Base-by-base conservation (phyloP, 2,329 filamentous ascomycete species). In the Didymella glomerata region DNA sequence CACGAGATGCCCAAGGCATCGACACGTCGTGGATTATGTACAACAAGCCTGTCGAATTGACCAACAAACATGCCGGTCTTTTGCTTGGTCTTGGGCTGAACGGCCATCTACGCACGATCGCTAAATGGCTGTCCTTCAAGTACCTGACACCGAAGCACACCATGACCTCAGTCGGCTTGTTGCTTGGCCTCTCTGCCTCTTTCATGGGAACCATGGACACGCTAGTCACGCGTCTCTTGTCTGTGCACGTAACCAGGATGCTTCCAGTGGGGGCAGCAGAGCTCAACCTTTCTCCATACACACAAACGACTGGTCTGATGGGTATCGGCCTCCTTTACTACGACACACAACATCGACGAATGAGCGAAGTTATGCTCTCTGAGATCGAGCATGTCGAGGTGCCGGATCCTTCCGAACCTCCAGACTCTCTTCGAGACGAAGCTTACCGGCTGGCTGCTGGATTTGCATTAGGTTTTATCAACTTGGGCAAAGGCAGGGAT, bases 11-110 rank as follows among this genome's bases (percentile, higher is more conserved):
- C 3, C 92, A 92, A 71, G 94, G 94, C 4, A 98, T 99, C 63
- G 95, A 99, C 73, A 97, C 93, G 0, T 98, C 94, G 0, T 99
- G 96, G 96, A 97, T 99, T 66, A 85, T 97, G 32, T 99, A 96
- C 83, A 99, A 99, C 80, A 97, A 97, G 74, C 94, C 95, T 0
- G 85, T 88, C 36, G 95, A 99, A 52, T 84, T 97, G 14, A 97
- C 90, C 63, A 97, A 98, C 73, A 87, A 95, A n/a, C 95, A 99
- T 76, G 96, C 95, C 28, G 95, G 95, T 0, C 95, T 99, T 64
- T 80, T 99, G 42, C 83, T 99, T 0, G 95, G 93, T 4, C 83
- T 99, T 4, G 95, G 95, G 3, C 82, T 99, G 24, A 97, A 97
- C 68, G 96, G 95, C 0, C 96, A 99, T 78, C 82, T 99, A n/a